phyloP scores from a whole-genome alignment of 495 filamentous ascomycete genomes.

The Parmelia sp. region DNA sequence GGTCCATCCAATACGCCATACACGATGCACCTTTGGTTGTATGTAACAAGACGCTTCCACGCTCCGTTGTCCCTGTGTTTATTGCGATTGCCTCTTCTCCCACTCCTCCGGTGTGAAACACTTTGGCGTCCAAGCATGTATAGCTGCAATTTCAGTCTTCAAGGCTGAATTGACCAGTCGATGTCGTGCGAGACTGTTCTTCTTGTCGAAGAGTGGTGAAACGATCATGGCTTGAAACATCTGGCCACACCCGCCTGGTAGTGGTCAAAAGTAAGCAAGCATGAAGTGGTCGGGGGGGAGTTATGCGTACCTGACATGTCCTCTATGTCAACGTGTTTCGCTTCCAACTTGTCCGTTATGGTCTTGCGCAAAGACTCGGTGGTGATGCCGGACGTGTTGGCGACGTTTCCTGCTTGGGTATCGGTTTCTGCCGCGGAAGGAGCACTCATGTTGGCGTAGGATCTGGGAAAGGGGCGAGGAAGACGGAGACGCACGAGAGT shows the following conservation, averaged over 20 bases:
- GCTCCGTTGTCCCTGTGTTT: background rate
- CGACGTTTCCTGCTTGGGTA: conserved; percentile 46
- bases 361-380: conserved; percentile 60
- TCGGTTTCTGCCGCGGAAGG: conserved; percentile 27
- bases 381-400: conserved; percentile 57
- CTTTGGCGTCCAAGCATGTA: conserved; percentile 98
- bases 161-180: conserved; percentile 80
- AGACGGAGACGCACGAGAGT: conserved; percentile 34
- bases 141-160: conserved; percentile 87
- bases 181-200: conserved; percentile 80
- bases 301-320: conserved; percentile 79
- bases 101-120: conserved; percentile 95
- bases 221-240: conserved; percentile 91
- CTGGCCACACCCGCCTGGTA: conserved; percentile 84
- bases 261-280: background rate
- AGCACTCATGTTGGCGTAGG: conserved; percentile 17
- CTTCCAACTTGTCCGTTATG: conserved; percentile 65
- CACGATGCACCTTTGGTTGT: background rate
- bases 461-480: background rate
- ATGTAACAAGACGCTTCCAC: background rate
- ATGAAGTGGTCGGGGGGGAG: background rate
- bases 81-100: conserved; percentile 55
- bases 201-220: conserved; percentile 77
- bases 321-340: conserved; percentile 81
- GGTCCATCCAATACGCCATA: conserved; percentile 5